These are phyloP conservation scores for Pulveroboletus sp. DNA, from an alignment of 1,284 basidiomycete species.

Conservation along the genomic window DNA sequence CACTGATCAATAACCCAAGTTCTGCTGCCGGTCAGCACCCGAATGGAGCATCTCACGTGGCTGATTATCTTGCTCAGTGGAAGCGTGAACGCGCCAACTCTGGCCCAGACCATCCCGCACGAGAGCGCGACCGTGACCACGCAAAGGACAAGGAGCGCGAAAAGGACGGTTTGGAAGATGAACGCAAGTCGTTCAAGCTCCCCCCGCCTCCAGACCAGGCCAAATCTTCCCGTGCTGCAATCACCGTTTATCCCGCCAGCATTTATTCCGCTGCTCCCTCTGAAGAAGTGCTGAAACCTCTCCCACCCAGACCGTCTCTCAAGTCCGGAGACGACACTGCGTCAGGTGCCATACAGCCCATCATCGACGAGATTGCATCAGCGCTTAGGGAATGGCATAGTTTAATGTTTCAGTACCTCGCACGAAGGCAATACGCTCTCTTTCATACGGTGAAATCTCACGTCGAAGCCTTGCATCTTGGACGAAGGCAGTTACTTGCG, in stretches of 20 bases:
- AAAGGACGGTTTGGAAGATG: constrained; percentile 40
- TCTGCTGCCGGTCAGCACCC: constrained; percentile 34
- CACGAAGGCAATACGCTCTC: constrained; percentile 84
- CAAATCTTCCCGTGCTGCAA: constrained; percentile 65
- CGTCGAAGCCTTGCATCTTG: constrained; percentile 89
- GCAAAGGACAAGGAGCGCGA: constrained; percentile 63
- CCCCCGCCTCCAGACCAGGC: constrained; percentile 73
- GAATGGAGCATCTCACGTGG: constrained; percentile 41
- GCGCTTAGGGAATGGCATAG: constrained; percentile 95
- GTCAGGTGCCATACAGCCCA: constrained; percentile 80
- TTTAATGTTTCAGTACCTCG: constrained; percentile 89
- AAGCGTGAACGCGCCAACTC: constrained; percentile 49
- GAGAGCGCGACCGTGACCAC: constrained; percentile 66
- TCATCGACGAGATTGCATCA: constrained; percentile 96
- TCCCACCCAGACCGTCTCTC: constrained; percentile 90
- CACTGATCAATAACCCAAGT: constrained; percentile 40
- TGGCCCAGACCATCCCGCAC: constrained; percentile 33
- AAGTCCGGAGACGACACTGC: constrained; percentile 91
- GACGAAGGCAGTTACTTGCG: constrained; percentile 85
- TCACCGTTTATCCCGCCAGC: constrained; percentile 69
- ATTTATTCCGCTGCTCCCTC: constrained; percentile 67
- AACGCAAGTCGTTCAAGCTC: constrained; percentile 66
- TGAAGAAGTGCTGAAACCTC: constrained; percentile 68
- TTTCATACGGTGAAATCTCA: constrained; percentile 88
- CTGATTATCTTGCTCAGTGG: constrained; percentile 45